Percentiles rank a stretch among this genome's conserved stretches.
phyloP scores from a whole-genome alignment of 768 basidiomycete genomes.

The Lentinula boryana region DNA sequence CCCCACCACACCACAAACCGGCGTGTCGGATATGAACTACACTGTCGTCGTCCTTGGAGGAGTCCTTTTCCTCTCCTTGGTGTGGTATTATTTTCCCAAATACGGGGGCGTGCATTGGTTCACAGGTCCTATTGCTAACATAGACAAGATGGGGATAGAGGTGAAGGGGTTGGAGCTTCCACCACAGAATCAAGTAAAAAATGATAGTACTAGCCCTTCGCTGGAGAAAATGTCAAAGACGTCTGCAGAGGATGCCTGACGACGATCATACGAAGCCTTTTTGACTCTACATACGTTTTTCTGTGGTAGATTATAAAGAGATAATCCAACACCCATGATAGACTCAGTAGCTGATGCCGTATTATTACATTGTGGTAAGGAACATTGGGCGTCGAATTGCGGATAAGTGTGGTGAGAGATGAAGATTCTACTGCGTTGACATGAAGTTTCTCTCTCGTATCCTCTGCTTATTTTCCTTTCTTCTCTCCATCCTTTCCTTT shows the following conservation, averaged over 20 bases:
- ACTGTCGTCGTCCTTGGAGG: conserved; percentile 49
- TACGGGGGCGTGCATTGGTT: conserved; percentile 23
- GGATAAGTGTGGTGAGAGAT: neutral
- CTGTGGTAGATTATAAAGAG: no score
- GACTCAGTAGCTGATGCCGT: no score
- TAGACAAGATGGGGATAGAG: conserved; percentile 4
- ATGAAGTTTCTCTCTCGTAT: conserved; percentile 86
- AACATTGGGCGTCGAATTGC: neutral
- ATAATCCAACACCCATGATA: no score
- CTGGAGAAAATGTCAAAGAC: neutral
- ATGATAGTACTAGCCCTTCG: neutral
- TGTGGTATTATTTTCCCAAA: conserved; percentile 53
- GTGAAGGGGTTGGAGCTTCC: neutral
- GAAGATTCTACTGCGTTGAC: conserved; percentile 58
- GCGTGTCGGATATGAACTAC: conserved; percentile 51
- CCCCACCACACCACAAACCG: conserved; percentile 33
- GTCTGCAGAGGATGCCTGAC: neutral
- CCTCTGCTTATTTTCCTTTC: conserved; percentile 56
- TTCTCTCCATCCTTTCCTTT: conserved; percentile 43
- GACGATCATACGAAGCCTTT: no score
- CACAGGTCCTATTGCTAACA: conserved; percentile 18
- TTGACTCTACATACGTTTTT: no score
- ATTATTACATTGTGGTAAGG: no score
- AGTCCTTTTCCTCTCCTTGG: conserved; percentile 38
- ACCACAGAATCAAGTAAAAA: neutral